A percentile compares a stretch with the other conserved stretches of the same genome.
Conservation (phyloP, 169 alveolate genomes). For the Plasmodium inui region DNA sequence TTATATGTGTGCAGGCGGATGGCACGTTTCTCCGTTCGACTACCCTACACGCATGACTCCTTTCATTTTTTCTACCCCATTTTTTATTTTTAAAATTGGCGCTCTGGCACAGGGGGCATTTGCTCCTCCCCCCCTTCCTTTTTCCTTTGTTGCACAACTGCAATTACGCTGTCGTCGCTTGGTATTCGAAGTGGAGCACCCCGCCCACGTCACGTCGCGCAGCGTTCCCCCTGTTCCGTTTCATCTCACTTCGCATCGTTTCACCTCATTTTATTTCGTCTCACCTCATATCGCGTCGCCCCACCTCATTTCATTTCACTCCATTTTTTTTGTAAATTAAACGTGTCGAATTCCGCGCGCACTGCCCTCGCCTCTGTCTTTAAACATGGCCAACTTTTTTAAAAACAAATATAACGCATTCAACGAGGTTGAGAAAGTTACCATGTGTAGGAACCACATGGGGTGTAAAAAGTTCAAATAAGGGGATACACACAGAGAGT, state of each 20-base stretch:
- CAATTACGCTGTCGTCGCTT: not conserved
- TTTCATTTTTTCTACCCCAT: not conserved
- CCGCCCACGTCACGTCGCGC: not conserved
- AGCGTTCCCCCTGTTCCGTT: not conserved
- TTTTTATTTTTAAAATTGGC: not conserved
- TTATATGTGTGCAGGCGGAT: no score
- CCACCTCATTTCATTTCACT: not conserved
- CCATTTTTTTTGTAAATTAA: not conserved
- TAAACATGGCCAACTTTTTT: not conserved
- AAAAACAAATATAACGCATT: not conserved
- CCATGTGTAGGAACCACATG: not conserved
- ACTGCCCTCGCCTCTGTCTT: not conserved
- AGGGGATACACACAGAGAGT: no score
- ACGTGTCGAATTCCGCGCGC: not conserved
- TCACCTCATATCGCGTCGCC: not conserved
- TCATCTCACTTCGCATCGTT: not conserved
- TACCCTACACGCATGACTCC: not conserved
- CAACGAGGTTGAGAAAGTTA: not conserved
- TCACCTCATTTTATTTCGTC: not conserved
- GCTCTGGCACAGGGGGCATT: not conserved
- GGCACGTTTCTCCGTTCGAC: not conserved
- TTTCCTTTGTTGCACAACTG: constrained; percentile 2
- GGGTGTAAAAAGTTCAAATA: no score
- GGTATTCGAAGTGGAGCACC: not conserved
- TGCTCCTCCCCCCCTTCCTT: not conserved